These are phyloP conservation scores for Kodamaea hsintzibuensis DNA, from an alignment of 805 yeast species.

Conservation along the genomic window DNA sequence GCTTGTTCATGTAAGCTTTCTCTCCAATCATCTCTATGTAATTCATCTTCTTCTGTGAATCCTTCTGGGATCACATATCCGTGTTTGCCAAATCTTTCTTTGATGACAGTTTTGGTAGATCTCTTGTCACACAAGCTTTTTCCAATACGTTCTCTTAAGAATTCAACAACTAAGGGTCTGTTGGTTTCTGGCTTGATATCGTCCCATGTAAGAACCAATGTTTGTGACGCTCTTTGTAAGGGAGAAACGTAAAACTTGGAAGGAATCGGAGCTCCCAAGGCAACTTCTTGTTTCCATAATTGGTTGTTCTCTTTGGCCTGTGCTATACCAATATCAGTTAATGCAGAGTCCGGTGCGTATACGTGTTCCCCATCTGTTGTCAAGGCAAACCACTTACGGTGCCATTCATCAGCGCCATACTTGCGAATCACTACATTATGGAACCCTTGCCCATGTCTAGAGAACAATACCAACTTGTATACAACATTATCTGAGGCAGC, in stretches of 20 bases:
- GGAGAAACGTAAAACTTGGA: constrained; percentile 59
- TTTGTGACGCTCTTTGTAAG: constrained; percentile 59
- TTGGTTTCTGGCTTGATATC: constrained; percentile 27
- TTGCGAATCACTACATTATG: constrained; percentile 57
- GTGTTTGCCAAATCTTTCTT: constrained; percentile 37
- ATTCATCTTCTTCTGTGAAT: constrained; percentile 50
- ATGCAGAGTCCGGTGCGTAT: constrained; percentile 62
- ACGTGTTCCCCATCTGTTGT: constrained; percentile 54
- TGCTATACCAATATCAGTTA: constrained; percentile 55
- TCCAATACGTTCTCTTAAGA: constrained; percentile 62
- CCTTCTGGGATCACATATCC: constrained; percentile 47
- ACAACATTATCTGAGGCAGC: constrained; percentile 34
- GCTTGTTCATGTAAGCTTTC: constrained; percentile 54
- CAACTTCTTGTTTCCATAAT: constrained; percentile 45
- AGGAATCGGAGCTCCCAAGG: constrained; percentile 55
- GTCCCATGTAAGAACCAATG: constrained; percentile 53
- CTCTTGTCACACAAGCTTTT: constrained; percentile 61
- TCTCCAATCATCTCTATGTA: constrained; percentile 45
- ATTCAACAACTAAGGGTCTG: constrained; percentile 40
- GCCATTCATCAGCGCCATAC: constrained; percentile 60
- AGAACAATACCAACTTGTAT: constrained; percentile 52
- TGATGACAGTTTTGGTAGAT: constrained; percentile 38
- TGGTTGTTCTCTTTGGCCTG: constrained; percentile 54
- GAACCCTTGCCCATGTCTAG: constrained; percentile 71
- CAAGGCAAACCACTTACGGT: constrained; percentile 50